Evolutionary conservation across 176 grass and related monocot genomes (phyloP).

Genomic region (Carex pumila): DNA sequence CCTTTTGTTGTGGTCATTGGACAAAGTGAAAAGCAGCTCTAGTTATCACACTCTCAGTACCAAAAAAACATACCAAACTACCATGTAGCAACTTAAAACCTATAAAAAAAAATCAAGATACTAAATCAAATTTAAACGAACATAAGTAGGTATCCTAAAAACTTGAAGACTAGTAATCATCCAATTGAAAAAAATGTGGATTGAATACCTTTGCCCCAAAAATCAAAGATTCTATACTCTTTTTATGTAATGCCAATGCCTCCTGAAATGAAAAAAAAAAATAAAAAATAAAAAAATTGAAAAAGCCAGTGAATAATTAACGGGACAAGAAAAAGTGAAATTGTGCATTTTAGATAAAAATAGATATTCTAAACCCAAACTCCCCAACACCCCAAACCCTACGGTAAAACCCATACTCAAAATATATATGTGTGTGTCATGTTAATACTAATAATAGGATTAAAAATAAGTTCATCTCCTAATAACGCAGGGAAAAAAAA

Average conservation of each 20-base stretch:
- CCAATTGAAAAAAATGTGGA: conserved; percentile 10
- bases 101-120: not conserved
- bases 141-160: not conserved
- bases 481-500: conserved; percentile 1
- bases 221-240: not conserved
- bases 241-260: not conserved
- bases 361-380: not conserved
- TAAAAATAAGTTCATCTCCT: not conserved
- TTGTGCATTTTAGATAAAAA: conserved; percentile 1
- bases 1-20: not conserved
- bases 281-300: not conserved
- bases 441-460: conserved; percentile 9
- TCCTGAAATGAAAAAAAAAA: not conserved
- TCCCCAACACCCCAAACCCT: not conserved
- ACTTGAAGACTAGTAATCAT: not conserved
- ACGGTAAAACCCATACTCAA: not conserved
- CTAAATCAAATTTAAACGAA: not conserved
- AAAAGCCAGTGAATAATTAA: not conserved
- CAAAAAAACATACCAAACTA: not conserved
- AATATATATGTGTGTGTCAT: not conserved
- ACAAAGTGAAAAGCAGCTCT: not conserved
- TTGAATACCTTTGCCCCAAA: not conserved
- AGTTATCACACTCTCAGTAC: not conserved
- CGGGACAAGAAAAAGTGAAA: not conserved
- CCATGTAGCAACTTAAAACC: not conserved